Conservation (phyloP, 441 rosid species). For the Capsella rubella region DNA sequence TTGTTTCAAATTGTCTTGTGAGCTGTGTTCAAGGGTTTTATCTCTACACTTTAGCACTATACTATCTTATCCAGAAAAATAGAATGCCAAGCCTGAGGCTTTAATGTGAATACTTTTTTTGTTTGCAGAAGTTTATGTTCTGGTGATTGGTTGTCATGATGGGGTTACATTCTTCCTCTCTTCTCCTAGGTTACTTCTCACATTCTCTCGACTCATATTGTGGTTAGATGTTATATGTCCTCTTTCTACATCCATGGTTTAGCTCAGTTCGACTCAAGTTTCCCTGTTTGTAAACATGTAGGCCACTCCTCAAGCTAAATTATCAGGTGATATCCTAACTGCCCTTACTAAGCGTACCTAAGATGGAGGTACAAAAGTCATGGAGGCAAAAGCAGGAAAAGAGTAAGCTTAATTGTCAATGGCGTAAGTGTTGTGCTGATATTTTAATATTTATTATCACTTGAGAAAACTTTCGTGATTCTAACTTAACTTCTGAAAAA, state of each 20-base stretch:
- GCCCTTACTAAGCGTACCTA: constrained; percentile 96
- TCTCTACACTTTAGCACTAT: background rate
- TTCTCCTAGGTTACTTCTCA: constrained; percentile 71
- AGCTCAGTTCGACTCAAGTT: constrained; percentile 11
- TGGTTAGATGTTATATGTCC: background rate
- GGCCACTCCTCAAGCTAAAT: constrained; percentile 92
- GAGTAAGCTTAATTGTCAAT: constrained; percentile 96
- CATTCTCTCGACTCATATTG: constrained; percentile 4
- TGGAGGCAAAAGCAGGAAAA: constrained; percentile 98
- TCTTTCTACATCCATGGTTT: too few species aligned
- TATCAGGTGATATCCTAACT: constrained; percentile 62
- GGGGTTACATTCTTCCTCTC: constrained; percentile 96
- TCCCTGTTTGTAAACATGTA: constrained; percentile 40
- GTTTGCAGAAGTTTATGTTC: constrained; percentile 80
- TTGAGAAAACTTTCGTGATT: background rate
- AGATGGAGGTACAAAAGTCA: constrained; percentile 98
- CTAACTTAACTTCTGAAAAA: background rate
- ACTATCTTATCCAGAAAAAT: background rate
- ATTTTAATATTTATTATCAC: background rate
- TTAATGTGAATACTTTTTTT: constrained; percentile 20
- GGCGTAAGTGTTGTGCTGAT: constrained; percentile 69
- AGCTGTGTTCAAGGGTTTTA: background rate
- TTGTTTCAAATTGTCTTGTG: background rate
- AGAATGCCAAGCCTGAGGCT: background rate
- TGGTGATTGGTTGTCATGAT: constrained; percentile 98